A percentile compares a stretch with the other conserved stretches of the same genome.
Evolutionary conservation across 2,329 filamentous ascomycete species (phyloP).

Genomic region (Pestalotiopsis sp.): DNA sequence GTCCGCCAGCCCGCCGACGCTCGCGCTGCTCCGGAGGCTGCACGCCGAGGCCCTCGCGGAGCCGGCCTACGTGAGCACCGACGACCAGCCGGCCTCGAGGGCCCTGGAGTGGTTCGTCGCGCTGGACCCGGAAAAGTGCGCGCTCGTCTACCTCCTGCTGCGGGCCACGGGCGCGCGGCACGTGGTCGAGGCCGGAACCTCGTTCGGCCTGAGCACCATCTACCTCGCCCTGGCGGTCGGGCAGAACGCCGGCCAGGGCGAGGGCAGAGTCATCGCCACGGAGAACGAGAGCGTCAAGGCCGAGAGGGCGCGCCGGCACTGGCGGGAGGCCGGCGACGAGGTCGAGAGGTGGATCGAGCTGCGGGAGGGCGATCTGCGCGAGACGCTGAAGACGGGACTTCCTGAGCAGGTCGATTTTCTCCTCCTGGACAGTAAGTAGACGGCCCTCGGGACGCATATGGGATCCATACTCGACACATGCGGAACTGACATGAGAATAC

Average conservation of each 20-base stretch:
- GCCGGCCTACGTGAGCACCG: conserved; percentile 29
- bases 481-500: background rate
- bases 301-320: conserved; percentile 50
- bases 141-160: conserved; percentile 56
- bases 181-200: conserved; percentile 62
- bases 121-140: conserved; percentile 59
- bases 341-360: conserved; percentile 56
- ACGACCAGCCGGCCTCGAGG: conserved; percentile 13
- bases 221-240: conserved; percentile 61
- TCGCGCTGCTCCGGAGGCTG: conserved; percentile 29
- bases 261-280: conserved; percentile 57
- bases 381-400: conserved; percentile 54
- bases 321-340: conserved; percentile 50
- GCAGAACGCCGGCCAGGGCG: conserved; percentile 38
- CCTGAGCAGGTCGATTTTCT: conserved; percentile 54
- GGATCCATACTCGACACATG: too few relatives aligned
- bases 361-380: conserved; percentile 56
- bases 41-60: conserved; percentile 33
- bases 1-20: conserved; percentile 25
- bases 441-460: background rate
- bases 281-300: conserved; percentile 61
- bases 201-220: conserved; percentile 63
- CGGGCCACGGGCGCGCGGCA: conserved; percentile 48
- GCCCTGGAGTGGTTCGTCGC: conserved; percentile 49
- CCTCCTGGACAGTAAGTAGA: conserved; percentile 59